Base-by-base conservation (phyloP, 805 yeast genomes). In the Saturnispora hagleri region DNA sequence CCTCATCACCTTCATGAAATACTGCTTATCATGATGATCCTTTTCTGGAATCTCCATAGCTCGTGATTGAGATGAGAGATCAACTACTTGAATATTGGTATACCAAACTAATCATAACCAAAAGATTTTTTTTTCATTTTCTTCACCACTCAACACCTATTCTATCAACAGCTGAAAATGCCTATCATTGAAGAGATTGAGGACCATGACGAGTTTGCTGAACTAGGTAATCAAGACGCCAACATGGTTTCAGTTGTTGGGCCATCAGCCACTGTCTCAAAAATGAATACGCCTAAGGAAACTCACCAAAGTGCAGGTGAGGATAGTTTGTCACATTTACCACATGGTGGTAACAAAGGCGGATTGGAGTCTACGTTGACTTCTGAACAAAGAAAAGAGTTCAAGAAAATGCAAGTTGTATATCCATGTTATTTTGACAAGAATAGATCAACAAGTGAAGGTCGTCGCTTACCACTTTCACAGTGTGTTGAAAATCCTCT, bases 381-480 rank as follows among this genome's bases (percentile, higher is more conserved):
- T 62, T 70, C 44, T 41, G 81, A 81, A 57, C 84, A 84, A 56
- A 67, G 80, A 51, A 77, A 79, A 55, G 82, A 83, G 63, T 74
- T 89, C 58, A 81, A 80, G 62, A 67, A 72, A 49, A 80, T 89
- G 73, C 91, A 86, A 66, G 65, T 86, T 43, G 58, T 91, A 33
- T 93, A 93, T 64, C 99, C 99, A 31, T 84, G 96, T 62, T 91
- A 93, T 70, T 93, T 91, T 66, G 98, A 91, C 69, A 75, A 70
- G 50, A 77, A 77, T 56, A 76, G 96, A 66, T 73, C 89, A 4
- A 86, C 82, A 59, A 74, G 75, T 50, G 80, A 90, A 64, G 98
- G 98, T 6, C 79, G 99, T 66, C 75, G 98, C 56, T 91, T 89
- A 31, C 73, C 83, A 9, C 58, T 63, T 18, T 76, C 74, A n/a